A percentile compares a stretch with the other conserved stretches of the same genome.
phyloP scores from a whole-genome alignment of 2,329 filamentous ascomycete genomes.

The Fusarium sp. region DNA sequence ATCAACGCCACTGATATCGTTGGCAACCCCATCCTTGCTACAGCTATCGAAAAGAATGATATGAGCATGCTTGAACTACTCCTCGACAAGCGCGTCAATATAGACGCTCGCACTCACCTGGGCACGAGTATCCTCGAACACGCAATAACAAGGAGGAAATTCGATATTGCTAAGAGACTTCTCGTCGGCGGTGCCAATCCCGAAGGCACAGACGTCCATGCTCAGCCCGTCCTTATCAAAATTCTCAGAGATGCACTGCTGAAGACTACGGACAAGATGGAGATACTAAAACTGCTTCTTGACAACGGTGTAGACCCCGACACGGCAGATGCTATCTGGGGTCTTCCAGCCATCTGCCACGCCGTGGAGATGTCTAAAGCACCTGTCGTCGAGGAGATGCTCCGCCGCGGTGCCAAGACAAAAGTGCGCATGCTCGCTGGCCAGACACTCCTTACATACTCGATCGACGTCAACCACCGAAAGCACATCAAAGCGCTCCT shows the following conservation, averaged over 20 bases:
- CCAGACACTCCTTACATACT: slow-evolving; percentile 14
- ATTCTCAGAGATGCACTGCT: slow-evolving; percentile 7
- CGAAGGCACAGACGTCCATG: not conserved
- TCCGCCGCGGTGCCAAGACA: not conserved
- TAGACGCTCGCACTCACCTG: rapidly evolving
- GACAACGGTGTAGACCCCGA: not conserved
- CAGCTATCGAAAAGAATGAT: not conserved
- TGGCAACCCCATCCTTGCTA: not conserved
- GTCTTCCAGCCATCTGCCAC: slow-evolving; percentile 13
- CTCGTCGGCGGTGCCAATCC: not conserved
- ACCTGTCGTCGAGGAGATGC: not conserved
- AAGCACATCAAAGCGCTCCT: not conserved
- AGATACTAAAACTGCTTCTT: slow-evolving; percentile 3
- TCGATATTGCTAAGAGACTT: not conserved
- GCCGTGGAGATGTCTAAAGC: slow-evolving; percentile 12
- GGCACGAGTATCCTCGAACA: slow-evolving; percentile 1
- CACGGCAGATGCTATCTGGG: not conserved
- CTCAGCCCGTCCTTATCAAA: slow-evolving; percentile 12
- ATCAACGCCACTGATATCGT: not conserved
- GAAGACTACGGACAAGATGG: slow-evolving; percentile 1
- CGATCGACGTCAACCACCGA: slow-evolving; percentile 9
- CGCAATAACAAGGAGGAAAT: not conserved
- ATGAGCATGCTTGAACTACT: not conserved
- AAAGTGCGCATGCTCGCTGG: slow-evolving; percentile 16
- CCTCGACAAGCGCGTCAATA: not conserved